These are phyloP conservation scores for Gossypium gossypioides DNA, from an alignment of 441 rosid genomes.

Conservation along the genomic window DNA sequence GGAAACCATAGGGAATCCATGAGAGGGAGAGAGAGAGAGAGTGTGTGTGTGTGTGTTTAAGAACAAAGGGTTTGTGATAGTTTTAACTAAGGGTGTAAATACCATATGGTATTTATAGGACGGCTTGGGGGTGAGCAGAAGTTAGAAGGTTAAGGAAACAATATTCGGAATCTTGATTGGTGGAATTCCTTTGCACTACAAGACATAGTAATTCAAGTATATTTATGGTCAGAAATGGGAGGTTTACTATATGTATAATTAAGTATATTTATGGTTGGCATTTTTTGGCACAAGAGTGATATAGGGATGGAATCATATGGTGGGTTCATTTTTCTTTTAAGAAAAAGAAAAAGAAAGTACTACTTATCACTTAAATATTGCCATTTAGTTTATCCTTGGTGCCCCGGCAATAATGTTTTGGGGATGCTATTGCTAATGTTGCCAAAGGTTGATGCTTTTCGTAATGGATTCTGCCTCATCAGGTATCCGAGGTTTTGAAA, in stretches of 20 bases:
- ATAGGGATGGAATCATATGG: background rate
- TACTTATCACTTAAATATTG: background rate
- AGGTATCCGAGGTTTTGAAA: background rate
- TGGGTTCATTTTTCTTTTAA: background rate
- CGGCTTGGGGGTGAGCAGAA: background rate
- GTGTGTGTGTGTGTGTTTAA: background rate
- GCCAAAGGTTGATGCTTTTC: conserved; percentile 1
- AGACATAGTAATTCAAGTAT: conserved; percentile 16
- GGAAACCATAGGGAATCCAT: conserved; percentile 42
- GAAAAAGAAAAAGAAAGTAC: background rate
- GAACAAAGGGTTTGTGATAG: background rate
- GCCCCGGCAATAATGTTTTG: background rate
- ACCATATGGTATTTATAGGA: conserved; percentile 9
- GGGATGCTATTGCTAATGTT: background rate
- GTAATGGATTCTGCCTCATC: background rate
- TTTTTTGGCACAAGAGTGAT: background rate
- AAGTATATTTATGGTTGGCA: background rate
- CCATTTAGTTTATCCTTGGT: background rate
- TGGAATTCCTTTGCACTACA: conserved; percentile 35
- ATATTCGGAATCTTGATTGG: conserved; percentile 29
- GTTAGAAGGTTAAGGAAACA: background rate
- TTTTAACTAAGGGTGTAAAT: background rate
- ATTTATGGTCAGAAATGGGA: background rate
- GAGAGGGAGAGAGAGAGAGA: background rate
- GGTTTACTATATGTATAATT: background rate